Evolutionary conservation across 192 early-diverging fungal genomes (phyloP).

Genomic region (Phlyctochytrium arcticum): DNA sequence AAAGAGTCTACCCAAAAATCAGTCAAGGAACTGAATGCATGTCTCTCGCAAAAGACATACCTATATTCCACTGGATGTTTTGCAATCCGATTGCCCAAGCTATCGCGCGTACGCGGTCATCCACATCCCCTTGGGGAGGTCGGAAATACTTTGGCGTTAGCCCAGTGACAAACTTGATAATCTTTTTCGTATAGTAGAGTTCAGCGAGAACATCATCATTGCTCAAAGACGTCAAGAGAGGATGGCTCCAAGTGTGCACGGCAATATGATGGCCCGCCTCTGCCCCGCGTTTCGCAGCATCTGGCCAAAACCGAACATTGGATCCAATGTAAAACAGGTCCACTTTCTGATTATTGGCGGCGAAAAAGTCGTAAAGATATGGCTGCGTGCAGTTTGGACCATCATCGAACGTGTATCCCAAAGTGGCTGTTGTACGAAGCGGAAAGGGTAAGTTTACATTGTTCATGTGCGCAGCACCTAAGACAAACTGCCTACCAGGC

Average conservation of each 20-base stretch:
- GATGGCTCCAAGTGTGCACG: conserved; percentile 51
- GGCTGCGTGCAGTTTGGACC: neutral
- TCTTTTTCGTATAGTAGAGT: conserved; percentile 35
- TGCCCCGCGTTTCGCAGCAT: neutral
- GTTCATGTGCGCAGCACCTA: neutral
- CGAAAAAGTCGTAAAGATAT: neutral
- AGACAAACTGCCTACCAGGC: neutral
- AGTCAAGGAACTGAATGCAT: neutral
- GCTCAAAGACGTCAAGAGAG: conserved; percentile 40
- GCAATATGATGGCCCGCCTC: conserved; percentile 11
- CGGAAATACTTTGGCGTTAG: conserved; percentile 50
- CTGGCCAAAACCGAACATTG: neutral
- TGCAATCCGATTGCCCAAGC: neutral
- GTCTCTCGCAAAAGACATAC: neutral
- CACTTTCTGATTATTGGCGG: neutral
- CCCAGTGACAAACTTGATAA: conserved; percentile 42
- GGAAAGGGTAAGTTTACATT: neutral
- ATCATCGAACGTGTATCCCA: neutral
- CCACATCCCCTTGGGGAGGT: conserved; percentile 65
- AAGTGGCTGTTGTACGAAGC: neutral
- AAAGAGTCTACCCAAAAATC: neutral
- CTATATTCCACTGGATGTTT: neutral
- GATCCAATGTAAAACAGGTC: neutral
- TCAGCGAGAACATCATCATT: conserved; percentile 62
- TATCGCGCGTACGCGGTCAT: conserved; percentile 59